Evolutionary conservation across 2,329 filamentous ascomycete genomes (phyloP).

Genomic region (Colletotrichum incanum): DNA sequence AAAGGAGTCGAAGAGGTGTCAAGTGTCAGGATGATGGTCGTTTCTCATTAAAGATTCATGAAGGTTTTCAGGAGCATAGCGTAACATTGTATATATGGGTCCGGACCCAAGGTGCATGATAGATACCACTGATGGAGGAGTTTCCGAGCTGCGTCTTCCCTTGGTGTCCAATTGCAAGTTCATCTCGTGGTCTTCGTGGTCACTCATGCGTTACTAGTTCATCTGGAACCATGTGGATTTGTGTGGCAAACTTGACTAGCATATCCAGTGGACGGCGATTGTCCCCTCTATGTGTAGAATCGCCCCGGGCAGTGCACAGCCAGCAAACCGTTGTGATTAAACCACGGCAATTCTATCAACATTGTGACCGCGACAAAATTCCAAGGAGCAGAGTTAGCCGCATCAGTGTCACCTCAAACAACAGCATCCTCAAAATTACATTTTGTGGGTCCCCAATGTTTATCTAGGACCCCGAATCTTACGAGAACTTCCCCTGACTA

Average conservation of each 20-base stretch:
- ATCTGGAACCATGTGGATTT: background rate
- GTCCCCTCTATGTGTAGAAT: background rate
- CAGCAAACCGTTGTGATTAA: background rate
- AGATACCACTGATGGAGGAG: conserved; percentile 39
- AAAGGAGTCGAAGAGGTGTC: background rate
- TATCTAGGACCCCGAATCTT: background rate
- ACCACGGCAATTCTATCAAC: background rate
- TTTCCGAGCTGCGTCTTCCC: background rate
- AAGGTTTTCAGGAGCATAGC: conserved; percentile 37
- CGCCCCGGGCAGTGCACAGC: too few relatives aligned
- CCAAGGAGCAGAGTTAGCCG: background rate
- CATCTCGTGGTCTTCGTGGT: background rate
- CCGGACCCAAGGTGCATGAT: conserved; percentile 38
- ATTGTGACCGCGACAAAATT: background rate
- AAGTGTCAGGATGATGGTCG: background rate
- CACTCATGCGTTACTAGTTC: background rate
- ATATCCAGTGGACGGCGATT: background rate
- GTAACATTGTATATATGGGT: conserved; percentile 37
- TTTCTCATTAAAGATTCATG: background rate
- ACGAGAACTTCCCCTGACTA: background rate
- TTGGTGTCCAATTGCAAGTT: conserved; percentile 13
- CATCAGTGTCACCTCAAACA: background rate
- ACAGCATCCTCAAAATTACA: too few relatives aligned
- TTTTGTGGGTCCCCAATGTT: background rate
- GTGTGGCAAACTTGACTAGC: background rate